Conservation (phyloP, 2,329 filamentous ascomycete genomes). For the Xylariales sp. region DNA sequence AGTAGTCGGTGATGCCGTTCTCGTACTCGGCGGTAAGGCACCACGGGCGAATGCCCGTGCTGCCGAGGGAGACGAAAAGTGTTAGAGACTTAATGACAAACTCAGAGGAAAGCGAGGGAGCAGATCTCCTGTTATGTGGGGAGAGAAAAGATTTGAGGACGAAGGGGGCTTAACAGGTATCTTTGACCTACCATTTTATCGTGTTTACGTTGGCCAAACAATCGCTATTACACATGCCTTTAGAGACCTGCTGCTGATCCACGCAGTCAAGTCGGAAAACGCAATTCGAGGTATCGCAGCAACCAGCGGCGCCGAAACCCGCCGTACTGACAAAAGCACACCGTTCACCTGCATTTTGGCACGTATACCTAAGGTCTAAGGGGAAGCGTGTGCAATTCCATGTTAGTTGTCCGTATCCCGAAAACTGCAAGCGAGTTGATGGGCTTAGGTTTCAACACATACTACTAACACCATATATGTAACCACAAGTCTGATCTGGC, state of each 20-base stretch:
- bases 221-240: slow-evolving; percentile 32
- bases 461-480: no score
- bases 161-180: no score
- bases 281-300: slow-evolving; percentile 32
- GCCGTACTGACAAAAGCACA: slow-evolving; percentile 37
- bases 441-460: no score
- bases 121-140: no score
- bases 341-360: slow-evolving; percentile 21
- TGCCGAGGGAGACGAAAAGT: slow-evolving; percentile 19
- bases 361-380: no score
- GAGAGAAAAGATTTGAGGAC: no score
- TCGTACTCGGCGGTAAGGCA: slow-evolving; percentile 42
- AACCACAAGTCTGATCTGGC: slow-evolving; percentile 48
- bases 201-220: slow-evolving; percentile 36
- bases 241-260: slow-evolving; percentile 29
- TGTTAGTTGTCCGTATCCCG: no score
- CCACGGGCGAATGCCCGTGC: slow-evolving; percentile 31
- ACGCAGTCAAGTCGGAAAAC: slow-evolving; percentile 32
- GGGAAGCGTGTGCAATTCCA: no score
- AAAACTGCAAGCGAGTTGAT: no score
- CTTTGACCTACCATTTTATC: slow-evolving; percentile 39
- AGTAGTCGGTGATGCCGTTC: slow-evolving; percentile 37
- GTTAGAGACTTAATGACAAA: no score
- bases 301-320: slow-evolving; percentile 33
- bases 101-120: no score